Percentiles rank a stretch among this genome's conserved stretches.
Conservation (phyloP, 257 asterid species). For the Nicotiana benthamiana region DNA sequence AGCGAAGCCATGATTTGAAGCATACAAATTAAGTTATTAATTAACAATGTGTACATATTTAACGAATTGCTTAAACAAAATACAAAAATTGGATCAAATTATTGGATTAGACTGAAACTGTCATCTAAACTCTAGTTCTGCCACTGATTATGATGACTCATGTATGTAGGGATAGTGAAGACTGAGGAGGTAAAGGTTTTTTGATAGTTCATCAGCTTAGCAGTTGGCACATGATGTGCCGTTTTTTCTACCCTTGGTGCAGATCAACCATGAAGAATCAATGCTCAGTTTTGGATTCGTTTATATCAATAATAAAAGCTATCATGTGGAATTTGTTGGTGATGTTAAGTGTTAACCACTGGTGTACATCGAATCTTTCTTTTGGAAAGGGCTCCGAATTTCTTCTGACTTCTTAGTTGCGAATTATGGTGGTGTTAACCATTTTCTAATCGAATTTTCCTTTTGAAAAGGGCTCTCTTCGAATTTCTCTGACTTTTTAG, state of each 20-base stretch:
- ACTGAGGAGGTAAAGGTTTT: neutral
- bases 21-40: too few species aligned
- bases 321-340: conserved; percentile 3
- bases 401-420: neutral
- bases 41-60: too few species aligned
- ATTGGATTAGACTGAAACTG: too few species aligned
- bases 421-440: conserved; percentile 2
- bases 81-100: too few species aligned
- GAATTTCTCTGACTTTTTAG: neutral
- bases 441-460: neutral
- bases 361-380: neutral
- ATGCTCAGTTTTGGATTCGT: neutral
- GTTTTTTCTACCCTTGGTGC: neutral
- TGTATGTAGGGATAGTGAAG: neutral
- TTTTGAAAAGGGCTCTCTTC: neutral
- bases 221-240: neutral
- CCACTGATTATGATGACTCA: too few species aligned
- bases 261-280: neutral
- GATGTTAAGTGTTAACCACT: neutral
- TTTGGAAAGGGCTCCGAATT: neutral
- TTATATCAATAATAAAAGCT: neutral
- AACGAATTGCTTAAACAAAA: too few species aligned
- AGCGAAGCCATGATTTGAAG: too few species aligned
- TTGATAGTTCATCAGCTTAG: neutral
- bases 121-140: too few species aligned